Conservation (phyloP, 2,329 filamentous ascomycete species). For the Westerdykella sp. region DNA sequence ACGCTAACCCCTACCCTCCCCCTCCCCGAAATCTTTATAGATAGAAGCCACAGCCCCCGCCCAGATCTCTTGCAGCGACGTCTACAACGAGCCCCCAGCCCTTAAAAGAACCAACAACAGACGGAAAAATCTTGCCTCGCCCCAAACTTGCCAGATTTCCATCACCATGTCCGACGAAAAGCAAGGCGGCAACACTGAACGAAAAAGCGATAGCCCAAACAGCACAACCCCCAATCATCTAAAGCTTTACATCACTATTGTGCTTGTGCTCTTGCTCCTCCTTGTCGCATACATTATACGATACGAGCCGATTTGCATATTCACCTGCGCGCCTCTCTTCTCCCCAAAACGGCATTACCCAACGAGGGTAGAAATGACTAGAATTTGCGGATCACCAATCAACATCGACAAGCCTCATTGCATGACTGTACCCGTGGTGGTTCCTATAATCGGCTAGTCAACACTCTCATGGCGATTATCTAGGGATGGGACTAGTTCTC, state of each 20-base stretch:
- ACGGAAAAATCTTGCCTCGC: constrained; percentile 1
- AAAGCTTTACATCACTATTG: constrained; percentile 4
- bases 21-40: constrained; percentile 4
- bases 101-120: not conserved
- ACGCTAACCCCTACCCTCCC: constrained; percentile 4
- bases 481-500: no score
- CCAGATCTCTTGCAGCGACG: constrained; percentile 1
- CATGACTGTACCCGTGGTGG: constrained; percentile 3
- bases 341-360: constrained; percentile 4
- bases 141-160: constrained; percentile 3
- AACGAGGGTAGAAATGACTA: constrained; percentile 2
- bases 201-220: constrained; percentile 5
- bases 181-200: constrained; percentile 4
- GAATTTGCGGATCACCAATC: constrained; percentile 2
- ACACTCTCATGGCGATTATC: not conserved
- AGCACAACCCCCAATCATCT: constrained; percentile 3
- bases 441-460: constrained; percentile 3
- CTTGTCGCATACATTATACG: constrained; percentile 5
- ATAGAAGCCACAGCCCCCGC: not conserved
- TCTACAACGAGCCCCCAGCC: constrained; percentile 1
- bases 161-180: constrained; percentile 5
- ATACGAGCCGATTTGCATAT: constrained; percentile 6
- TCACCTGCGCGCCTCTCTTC: constrained; percentile 3
- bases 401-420: constrained; percentile 4
- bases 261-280: constrained; percentile 4